Base-by-base conservation (phyloP, 371 early-diverging fungal genomes). In the Mucor lusitanicus region DNA sequence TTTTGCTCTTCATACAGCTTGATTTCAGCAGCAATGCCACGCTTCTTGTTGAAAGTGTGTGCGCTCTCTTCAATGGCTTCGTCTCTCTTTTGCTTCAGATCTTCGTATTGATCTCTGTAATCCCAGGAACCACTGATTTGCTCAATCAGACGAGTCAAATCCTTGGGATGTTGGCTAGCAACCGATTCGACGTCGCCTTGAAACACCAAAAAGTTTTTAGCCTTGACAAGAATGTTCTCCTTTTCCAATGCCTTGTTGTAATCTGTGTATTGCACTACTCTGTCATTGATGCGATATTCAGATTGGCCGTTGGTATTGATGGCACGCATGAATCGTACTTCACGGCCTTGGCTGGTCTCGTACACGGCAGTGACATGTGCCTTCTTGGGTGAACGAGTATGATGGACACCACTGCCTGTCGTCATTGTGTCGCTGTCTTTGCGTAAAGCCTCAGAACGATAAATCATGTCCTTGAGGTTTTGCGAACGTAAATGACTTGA, bases 181-280 rank as follows among this genome's bases (percentile, higher is more conserved):
- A 99, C 90, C 6, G 95, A 90, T 72, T 98, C 97, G 5, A 99
- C 95, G 82, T 99, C 99, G 27, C 99, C 99, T 88, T 99, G 99
- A 74, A 99, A 99, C 9, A 99, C 99, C 58, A 99, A 82, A 83
- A 99, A 99, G 83, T 99, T 99, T 64, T 92, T 87, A 4, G 99
- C 96, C 71, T 95, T 95, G 68, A 96, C 90, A 19, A 98, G 83
- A 60, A 99, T 95, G 68, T 96, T 95, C 75, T 97, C 89, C 54
- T 86, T 77, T 73, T 95, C 96, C 33, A 99, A 81, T 0, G 86
- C 79, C 15, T 84, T 72, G 67, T 87, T 92, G 82, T 99, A 99
- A 27, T 88, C 81, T 1, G 86, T 74, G 73, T 86, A 92, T 0
- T 78, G 73, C 3, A 96, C 94, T 0, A 70, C 75, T 40, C 81